Percentiles rank a stretch among this genome's conserved stretches.
phyloP scores from a whole-genome alignment of 441 rosid genomes.

The Erodium trifolium region DNA sequence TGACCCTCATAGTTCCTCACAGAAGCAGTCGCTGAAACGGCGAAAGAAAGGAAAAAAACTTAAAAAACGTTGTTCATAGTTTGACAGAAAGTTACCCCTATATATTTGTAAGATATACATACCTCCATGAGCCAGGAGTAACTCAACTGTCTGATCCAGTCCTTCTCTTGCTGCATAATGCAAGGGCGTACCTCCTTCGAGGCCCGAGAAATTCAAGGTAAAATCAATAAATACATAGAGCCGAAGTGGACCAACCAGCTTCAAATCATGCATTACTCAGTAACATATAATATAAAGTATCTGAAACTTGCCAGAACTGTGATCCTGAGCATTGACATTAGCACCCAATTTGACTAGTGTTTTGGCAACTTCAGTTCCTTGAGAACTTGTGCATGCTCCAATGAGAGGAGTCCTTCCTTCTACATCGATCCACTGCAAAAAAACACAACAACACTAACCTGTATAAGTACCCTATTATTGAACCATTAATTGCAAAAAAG shows the following conservation, averaged over 20 bases:
- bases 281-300: neutral
- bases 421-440: constrained; percentile 42
- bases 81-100: neutral
- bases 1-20: constrained; percentile 52
- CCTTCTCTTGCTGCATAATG: constrained; percentile 66
- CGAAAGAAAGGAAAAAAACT: constrained; percentile 7
- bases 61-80: neutral
- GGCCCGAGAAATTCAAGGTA: constrained; percentile 29
- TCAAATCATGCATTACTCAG: neutral
- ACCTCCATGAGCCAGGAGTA: constrained; percentile 54
- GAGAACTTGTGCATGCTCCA: constrained; percentile 46
- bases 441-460: neutral
- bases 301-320: constrained; percentile 46
- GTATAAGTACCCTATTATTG: too few species aligned
- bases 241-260: too few species aligned
- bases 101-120: neutral
- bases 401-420: constrained; percentile 51
- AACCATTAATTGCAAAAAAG: too few species aligned
- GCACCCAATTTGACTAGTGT: constrained; percentile 48
- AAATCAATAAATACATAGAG: too few species aligned
- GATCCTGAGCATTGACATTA: constrained; percentile 39
- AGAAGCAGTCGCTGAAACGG: constrained; percentile 40
- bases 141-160: constrained; percentile 34
- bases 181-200: constrained; percentile 52
- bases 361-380: constrained; percentile 32